Conservation (phyloP, 805 yeast species). For the Wickerhamiella spandovensis region DNA sequence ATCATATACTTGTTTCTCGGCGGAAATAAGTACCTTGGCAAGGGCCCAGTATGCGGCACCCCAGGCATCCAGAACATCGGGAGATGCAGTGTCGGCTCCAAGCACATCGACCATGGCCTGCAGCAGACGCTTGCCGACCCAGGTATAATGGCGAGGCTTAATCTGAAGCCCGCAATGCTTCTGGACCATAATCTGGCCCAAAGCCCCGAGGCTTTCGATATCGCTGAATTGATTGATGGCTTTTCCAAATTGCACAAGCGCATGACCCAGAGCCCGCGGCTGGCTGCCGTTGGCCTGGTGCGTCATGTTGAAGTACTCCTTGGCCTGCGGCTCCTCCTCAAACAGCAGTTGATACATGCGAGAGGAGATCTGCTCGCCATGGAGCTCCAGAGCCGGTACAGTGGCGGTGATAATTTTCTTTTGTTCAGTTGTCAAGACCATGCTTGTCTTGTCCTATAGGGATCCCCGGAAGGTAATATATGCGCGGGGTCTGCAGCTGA, state of each 20-base stretch:
- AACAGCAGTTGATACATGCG: constrained; percentile 46
- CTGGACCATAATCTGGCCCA: constrained; percentile 45
- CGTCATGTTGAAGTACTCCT: constrained; percentile 45
- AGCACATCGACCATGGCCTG: constrained; percentile 40
- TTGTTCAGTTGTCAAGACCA: not conserved
- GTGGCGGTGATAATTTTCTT: constrained; percentile 18
- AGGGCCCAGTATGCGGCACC: constrained; percentile 47
- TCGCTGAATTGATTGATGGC: constrained; percentile 36
- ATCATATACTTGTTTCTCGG: constrained; percentile 37
- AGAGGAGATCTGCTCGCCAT: constrained; percentile 42
- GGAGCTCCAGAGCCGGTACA: constrained; percentile 40
- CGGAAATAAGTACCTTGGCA: constrained; percentile 45
- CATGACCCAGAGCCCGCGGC: constrained; percentile 50
- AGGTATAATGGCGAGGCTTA: constrained; percentile 49
- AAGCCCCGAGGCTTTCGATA: constrained; percentile 36
- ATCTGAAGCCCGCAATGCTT: constrained; percentile 57
- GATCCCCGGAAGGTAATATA: not conserved
- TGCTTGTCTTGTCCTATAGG: not conserved
- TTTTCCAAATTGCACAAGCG: constrained; percentile 48
- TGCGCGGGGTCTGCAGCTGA: not conserved
- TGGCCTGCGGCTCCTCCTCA: constrained; percentile 37
- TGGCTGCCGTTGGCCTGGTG: constrained; percentile 44
- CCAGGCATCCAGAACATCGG: constrained; percentile 50
- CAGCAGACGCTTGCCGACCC: constrained; percentile 48
- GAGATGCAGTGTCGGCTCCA: constrained; percentile 44